Conservation (phyloP, 2,329 filamentous ascomycete species). For the Coniochaeta prunicola region DNA sequence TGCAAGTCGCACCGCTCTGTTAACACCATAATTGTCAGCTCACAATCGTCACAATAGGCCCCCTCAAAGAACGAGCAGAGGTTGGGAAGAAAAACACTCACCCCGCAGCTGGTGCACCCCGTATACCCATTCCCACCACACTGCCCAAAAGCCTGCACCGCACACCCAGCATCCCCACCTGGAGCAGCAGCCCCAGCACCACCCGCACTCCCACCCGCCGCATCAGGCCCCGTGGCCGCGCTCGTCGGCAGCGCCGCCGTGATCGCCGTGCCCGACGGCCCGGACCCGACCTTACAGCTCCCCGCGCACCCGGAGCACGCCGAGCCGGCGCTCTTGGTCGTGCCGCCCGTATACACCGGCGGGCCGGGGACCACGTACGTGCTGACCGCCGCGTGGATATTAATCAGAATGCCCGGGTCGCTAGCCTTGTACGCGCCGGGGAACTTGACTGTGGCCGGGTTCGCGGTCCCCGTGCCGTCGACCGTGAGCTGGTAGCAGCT, state of each 20-base stretch:
- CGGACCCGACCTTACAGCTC: slow-evolving; percentile 28
- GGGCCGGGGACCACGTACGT: slow-evolving; percentile 36
- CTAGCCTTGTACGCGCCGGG: slow-evolving; percentile 35
- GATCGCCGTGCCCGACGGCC: slow-evolving; percentile 6
- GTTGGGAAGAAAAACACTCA: slow-evolving; percentile 6
- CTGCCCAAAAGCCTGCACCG: slow-evolving; percentile 14
- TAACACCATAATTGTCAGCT: not conserved
- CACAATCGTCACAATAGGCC: not conserved
- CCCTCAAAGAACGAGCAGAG: not conserved
- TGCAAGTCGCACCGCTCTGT: slow-evolving; percentile 15
- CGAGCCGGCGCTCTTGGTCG: slow-evolving; percentile 30
- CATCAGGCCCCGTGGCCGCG: not conserved
- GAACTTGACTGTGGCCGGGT: slow-evolving; percentile 25
- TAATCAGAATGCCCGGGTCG: slow-evolving; percentile 39
- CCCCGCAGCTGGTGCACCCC: slow-evolving; percentile 15
- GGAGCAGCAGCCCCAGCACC: not conserved
- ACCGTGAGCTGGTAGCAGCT: slow-evolving; percentile 29
- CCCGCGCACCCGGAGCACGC: slow-evolving; percentile 31
- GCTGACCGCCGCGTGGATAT: slow-evolving; percentile 34
- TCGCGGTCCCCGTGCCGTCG: slow-evolving; percentile 18
- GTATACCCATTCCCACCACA: slow-evolving; percentile 17
- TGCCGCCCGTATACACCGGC: slow-evolving; percentile 29
- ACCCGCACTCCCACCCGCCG: not conserved
- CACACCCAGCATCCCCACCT: slow-evolving; percentile 5
- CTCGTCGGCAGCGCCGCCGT: slow-evolving; percentile 24